Evolutionary conservation across 129 eudicot genomes (phyloP), one percentile per base, ranked within the genome.

Genomic region (Artemisia argyi): DNA sequence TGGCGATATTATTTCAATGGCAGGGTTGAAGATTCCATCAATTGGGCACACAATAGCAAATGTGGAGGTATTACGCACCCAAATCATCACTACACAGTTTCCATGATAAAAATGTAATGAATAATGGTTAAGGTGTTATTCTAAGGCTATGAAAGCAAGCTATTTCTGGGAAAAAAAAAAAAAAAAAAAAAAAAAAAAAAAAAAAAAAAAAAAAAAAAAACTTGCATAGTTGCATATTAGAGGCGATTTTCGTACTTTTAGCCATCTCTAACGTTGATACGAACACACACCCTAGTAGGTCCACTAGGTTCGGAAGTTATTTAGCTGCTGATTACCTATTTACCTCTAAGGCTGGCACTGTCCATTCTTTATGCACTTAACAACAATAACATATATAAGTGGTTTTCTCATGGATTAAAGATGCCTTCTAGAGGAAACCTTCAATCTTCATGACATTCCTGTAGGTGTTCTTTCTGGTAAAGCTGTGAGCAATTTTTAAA

Each of bases 1-100:
- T 77, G 98, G 98, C 62, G 98, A 94, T 80, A 94, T 94, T 62
- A 79, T 94, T 46, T 90, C 97, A 9, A 80, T 94, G 86, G 96
- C 97, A 65, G 98, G 98, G 67, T 78, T 94, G 76, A 68, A 84
- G 55, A 84, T 71, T 74, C 98, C 98, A 67, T 87, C 97, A 57
- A 94, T 94, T 72, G 98, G 98, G 17, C 97, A 94, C 69, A 94
- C 98, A 17, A 73, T 94, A 42, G 87, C 98, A 62, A 90, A 48
- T 81, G 86, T 83, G 35, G 93, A 90, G 97, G 98, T 94, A 84
- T 32, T 35, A 66, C 13, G 0, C 51, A 16, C 13, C 12, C 19
- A 50, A 22, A 46, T 11, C 70, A 57, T 56, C 47, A 57, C 49
- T 52, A 16, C 14, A n/a, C 30, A n/a, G 5, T 44, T 32, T 14